Evolutionary conservation across 1,139 yeast species (phyloP).

Genomic region (Nakaseomyces uthaithaninus): DNA sequence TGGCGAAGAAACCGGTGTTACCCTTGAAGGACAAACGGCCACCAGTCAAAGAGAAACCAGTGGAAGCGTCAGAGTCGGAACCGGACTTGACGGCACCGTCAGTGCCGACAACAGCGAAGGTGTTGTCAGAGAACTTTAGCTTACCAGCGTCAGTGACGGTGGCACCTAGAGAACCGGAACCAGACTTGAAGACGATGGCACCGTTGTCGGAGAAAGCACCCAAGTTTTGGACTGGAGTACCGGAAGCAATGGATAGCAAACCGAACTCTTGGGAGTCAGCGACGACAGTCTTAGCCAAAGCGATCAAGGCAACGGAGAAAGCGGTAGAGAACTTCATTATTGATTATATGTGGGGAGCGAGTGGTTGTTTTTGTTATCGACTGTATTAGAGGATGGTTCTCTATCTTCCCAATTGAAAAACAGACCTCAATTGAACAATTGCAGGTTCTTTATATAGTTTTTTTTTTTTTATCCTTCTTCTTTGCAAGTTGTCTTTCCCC

Average conservation of each 20-base stretch:
- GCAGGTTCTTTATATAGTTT: too few relatives aligned
- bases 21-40: slow-evolving; percentile 26
- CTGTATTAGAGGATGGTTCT: too few relatives aligned
- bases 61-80: slow-evolving; percentile 22
- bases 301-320: slow-evolving; percentile 15
- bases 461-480: too few relatives aligned
- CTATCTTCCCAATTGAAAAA: too few relatives aligned
- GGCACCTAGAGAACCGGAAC: slow-evolving; percentile 13
- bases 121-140: slow-evolving; percentile 25
- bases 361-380: not conserved
- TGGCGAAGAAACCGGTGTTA: slow-evolving; percentile 23
- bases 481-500: too few relatives aligned
- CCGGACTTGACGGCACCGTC: slow-evolving; percentile 17
- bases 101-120: slow-evolving; percentile 23
- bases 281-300: slow-evolving; percentile 21
- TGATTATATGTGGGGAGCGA: slow-evolving; percentile 6
- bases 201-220: slow-evolving; percentile 16
- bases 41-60: slow-evolving; percentile 25
- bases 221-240: slow-evolving; percentile 30
- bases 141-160: slow-evolving; percentile 31
- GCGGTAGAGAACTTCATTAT: slow-evolving; percentile 17
- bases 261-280: slow-evolving; percentile 34
- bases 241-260: slow-evolving; percentile 31
- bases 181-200: slow-evolving; percentile 15
- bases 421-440: too few relatives aligned